Conservation (phyloP, 345 rosid genomes). For the Camelina hispida region DNA sequence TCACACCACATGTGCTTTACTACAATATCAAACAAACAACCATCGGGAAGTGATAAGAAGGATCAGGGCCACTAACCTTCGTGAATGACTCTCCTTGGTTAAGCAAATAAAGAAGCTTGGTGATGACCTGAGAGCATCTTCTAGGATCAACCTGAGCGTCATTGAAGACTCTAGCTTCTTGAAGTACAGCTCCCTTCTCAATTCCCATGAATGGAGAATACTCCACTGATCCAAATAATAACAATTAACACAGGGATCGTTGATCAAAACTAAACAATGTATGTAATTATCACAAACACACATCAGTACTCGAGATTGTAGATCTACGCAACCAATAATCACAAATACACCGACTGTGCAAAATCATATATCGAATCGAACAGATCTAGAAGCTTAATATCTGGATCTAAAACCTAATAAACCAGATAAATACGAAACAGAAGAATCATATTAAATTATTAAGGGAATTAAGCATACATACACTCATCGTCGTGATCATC, state of each 20-base stretch:
- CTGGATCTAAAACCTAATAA: slow-evolving; percentile 45
- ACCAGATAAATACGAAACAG: slow-evolving; percentile 8
- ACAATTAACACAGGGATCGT: slow-evolving; percentile 24
- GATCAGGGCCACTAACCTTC: slow-evolving; percentile 53
- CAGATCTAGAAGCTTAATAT: slow-evolving; percentile 58
- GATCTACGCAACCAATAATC: slow-evolving; percentile 32
- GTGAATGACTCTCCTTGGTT: slow-evolving; percentile 97
- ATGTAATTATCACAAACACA: background rate
- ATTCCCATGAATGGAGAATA: slow-evolving; percentile 95
- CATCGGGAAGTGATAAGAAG: background rate
- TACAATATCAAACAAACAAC: background rate
- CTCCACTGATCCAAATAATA: slow-evolving; percentile 54
- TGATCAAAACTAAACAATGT: slow-evolving; percentile 9
- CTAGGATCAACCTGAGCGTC: slow-evolving; percentile 98
- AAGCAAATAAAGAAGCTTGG: slow-evolving; percentile 89
- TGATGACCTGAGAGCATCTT: slow-evolving; percentile 99
- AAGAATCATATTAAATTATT: background rate
- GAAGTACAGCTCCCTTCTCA: slow-evolving; percentile 98
- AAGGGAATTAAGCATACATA: slow-evolving; percentile 41
- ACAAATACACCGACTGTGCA: background rate
- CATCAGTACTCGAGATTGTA: background rate
- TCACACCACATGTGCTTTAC: background rate
- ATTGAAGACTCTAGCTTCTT: slow-evolving; percentile 97
- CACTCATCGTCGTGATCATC: slow-evolving; percentile 99
- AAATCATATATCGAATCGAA: slow-evolving; percentile 25